Conservation (phyloP, 768 basidiomycete genomes). For the Termitomyces sp. region DNA sequence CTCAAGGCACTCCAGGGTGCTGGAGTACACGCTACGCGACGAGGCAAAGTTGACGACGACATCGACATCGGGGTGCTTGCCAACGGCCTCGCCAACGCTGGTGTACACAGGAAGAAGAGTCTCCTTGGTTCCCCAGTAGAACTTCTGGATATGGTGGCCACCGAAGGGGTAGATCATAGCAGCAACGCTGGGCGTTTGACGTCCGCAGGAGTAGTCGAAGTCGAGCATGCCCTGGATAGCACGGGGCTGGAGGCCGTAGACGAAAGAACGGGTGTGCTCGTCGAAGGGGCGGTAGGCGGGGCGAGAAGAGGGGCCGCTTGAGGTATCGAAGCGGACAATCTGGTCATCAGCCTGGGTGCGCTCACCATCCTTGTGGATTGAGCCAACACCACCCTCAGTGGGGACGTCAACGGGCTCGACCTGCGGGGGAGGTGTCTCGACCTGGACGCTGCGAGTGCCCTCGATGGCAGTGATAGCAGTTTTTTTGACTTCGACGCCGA, state of each 20-base stretch:
- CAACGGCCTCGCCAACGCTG: conserved; percentile 80
- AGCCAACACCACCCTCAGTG: conserved; percentile 47
- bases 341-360: conserved; percentile 84
- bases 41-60: conserved; percentile 98
- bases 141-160: conserved; percentile 99
- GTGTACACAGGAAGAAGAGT: conserved; percentile 98
- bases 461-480: conserved; percentile 16
- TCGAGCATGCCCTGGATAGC: conserved; percentile 97
- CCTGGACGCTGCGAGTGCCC: conserved; percentile 31
- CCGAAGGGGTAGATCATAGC: conserved; percentile 99
- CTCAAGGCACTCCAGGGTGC: conserved; percentile 87
- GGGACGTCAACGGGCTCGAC: conserved; percentile 33
- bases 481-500: conserved; percentile 68
- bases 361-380: conserved; percentile 72
- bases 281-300: conserved; percentile 92
- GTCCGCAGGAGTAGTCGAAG: conserved; percentile 98
- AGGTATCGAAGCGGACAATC: conserved; percentile 81
- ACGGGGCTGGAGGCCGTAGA: conserved; percentile 97
- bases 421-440: conserved; percentile 32
- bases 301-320: conserved; percentile 36
- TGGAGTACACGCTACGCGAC: conserved; percentile 89
- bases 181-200: conserved; percentile 85
- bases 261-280: conserved; percentile 89
- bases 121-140: conserved; percentile 99
- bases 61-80: conserved; percentile 95